Base-by-base conservation (phyloP, 768 basidiomycete genomes). In the Ramaria rubella region DNA sequence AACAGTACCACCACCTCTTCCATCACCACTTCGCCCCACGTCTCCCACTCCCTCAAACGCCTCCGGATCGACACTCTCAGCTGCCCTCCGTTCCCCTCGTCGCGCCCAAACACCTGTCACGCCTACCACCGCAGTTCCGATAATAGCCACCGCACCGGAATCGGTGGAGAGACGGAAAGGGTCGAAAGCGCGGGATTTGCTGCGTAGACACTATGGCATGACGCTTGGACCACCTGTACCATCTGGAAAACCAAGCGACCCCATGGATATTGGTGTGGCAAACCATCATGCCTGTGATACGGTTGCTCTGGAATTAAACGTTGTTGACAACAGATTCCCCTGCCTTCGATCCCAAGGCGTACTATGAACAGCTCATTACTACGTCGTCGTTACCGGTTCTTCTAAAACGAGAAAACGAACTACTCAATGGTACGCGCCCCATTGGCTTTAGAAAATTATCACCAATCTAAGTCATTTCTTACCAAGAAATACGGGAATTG, bases 181-280 rank as follows among this genome's bases (percentile, higher is more conserved):
- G 17, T 56, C 55, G 29, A 46, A 49, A 15, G 90, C 90, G 12
- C 76, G 86, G 61, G 89, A 92, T 66, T 67, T 93, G 49, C 65
- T 94, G 51, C 76, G 92, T 63, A 90, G 89, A 61, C 91, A 94
- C 65, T 94, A 94, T 76, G 90, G 90, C 5, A 70, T 94, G 26
- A 87, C 84, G 17, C 72, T 88, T n/a, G 85, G 83, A 0, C 81
- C 81, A 30, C 90, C 88, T 12, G 75, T 79, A 3, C 79, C 87
- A 21, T 75, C 78, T 1, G 81, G 81, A 29, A 79, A 77, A 38
- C 73, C 71, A 30, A 75, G 76, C 52, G 90, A 92, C 67, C 87
- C 89, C 14, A 88, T 91, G 87, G 87, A 90, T 63, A 72, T 93
- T 57, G 87, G 89, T 82, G 62, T 58, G 79, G 17, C 42, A n/a